Evolutionary conservation across 257 asterid species (phyloP), one percentile per base, ranked within the genome.

Genomic region (Gentiana macrophylla): DNA sequence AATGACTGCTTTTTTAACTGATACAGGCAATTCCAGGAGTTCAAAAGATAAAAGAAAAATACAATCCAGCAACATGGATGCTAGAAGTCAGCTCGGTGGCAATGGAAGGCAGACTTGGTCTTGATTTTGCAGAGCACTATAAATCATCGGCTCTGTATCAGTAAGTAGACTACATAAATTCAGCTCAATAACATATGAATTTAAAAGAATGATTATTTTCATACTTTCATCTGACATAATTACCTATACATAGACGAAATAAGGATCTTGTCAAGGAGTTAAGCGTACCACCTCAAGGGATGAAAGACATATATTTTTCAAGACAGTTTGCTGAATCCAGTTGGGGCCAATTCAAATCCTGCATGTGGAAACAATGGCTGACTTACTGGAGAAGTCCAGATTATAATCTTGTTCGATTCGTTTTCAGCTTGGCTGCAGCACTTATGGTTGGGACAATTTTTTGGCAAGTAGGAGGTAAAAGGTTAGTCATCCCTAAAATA

Each of bases 51-150:
- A 79, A 70, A 73, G 92, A 81, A 62, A 86, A 89, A 62, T 77
- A 80, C 51, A 86, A 89, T 64, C 92, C 92, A n/a, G 89, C 97
- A 54, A 80, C 95, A 5, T 89, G 94, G 97, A 89, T 85, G 97
- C 81, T 89, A 9, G 94, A 85, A 76, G 94, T 70, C 35, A 89
- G 89, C 80, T 85, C 94, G 6, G 60, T 71, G 11, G 80, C 82
- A 4, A 64, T 75, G 2, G 97, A 89, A 70, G 73, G 75, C 41
- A 72, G 75, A 51, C 86, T 85, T 2, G 83, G 75, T 32, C 70
- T 84, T 11, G 88, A 84, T 63, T 84, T 89, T 32, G 83, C 94
- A 2, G 86, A 86, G 35, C 48, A 76, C 62, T 86, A 89, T 72
- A 79, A 66, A 62, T 53, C 87, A 65, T 66, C 97, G 33, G 36